phyloP scores from a whole-genome alignment of 2,329 filamentous ascomycete genomes.

The Geosmithia flava region DNA sequence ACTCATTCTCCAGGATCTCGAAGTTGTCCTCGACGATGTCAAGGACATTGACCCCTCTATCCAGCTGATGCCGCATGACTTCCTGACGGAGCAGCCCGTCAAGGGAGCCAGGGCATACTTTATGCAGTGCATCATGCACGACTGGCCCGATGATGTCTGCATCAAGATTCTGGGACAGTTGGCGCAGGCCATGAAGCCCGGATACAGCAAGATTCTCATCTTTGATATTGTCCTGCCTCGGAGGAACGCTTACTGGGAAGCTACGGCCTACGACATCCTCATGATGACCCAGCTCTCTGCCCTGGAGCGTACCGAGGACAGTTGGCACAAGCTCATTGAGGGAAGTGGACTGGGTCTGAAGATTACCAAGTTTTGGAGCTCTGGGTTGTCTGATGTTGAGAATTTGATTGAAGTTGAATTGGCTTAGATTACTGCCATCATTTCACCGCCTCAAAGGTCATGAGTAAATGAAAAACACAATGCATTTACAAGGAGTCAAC shows the following conservation, averaged over 20 bases:
- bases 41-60: conserved; percentile 12
- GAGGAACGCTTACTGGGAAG: conserved; percentile 14
- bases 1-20: conserved; percentile 35
- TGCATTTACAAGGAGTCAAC: too few relatives aligned
- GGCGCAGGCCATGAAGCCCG: conserved; percentile 16
- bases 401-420: conserved; percentile 10
- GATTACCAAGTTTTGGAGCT: conserved; percentile 9
- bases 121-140: conserved; percentile 26
- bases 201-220: conserved; percentile 19
- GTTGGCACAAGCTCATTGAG: conserved; percentile 8
- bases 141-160: conserved; percentile 21
- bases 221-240: conserved; percentile 18
- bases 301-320: conserved; percentile 7
- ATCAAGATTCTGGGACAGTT: conserved; percentile 17
- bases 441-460: too few relatives aligned
- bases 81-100: conserved; percentile 30
- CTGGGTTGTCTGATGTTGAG: neutral
- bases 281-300: conserved; percentile 14
- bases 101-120: conserved; percentile 27
- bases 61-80: conserved; percentile 27
- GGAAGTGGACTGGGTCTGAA: conserved; percentile 5
- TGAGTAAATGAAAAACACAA: too few relatives aligned
- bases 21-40: conserved; percentile 21
- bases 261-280: conserved; percentile 13
- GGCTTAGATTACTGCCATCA: neutral